phyloP scores from a whole-genome alignment of 345 rosid species.

The Tarenaya hassleriana region DNA sequence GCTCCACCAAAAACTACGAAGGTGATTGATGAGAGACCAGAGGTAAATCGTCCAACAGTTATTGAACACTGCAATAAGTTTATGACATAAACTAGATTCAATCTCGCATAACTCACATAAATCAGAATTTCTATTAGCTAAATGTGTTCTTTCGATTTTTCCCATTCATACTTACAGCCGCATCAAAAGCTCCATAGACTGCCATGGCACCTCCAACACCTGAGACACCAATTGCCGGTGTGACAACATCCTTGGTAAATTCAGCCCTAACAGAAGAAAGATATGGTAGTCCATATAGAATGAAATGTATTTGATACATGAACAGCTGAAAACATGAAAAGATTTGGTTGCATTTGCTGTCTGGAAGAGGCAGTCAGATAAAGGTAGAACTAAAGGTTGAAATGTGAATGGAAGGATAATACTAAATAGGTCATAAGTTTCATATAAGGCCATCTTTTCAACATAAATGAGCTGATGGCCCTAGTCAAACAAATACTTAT shows the following conservation, averaged over 20 bases:
- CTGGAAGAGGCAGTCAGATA: background rate
- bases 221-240: conserved; percentile 72
- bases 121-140: background rate
- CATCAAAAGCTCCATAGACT: conserved; percentile 84
- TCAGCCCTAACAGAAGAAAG: conserved; percentile 55
- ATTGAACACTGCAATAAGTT: conserved; percentile 56
- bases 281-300: background rate
- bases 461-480: no score
- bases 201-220: conserved; percentile 96
- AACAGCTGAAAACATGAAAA: background rate
- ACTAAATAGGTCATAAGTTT: no score
- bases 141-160: background rate
- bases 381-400: background rate
- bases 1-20: conserved; percentile 44
- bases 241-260: conserved; percentile 77
- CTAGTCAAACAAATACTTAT: background rate
- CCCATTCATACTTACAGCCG: conserved; percentile 57
- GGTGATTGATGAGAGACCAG: conserved; percentile 39
- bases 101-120: background rate
- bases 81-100: conserved; percentile 5
- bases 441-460: no score
- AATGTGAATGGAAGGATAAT: no score
- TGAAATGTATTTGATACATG: background rate
- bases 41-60: conserved; percentile 61
- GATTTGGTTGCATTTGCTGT: background rate